Base-by-base conservation (phyloP, 2,329 filamentous ascomycete species). In the Aspergillus glaucus region DNA sequence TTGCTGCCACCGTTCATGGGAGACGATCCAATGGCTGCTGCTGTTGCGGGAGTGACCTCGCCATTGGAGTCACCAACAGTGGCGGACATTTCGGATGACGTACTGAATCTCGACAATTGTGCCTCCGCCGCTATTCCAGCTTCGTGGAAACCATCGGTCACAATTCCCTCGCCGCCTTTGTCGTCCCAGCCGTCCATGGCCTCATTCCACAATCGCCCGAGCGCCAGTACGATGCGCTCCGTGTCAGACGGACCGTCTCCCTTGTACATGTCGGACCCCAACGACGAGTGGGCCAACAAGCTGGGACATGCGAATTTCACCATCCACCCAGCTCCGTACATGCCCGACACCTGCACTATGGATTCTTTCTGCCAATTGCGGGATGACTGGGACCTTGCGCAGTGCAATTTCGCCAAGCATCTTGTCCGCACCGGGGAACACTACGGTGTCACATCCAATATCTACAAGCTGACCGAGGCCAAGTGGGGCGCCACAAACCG, bases 281-380 rank as follows among this genome's bases (percentile, higher is more conserved):
- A 84, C 44, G 89, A 95, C 64, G 82, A 85, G 56, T 96, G 92
- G 92, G 86, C 88, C 1, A 81, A 86, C 62, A 83, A 82, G 49
- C 80, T 97, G 12, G 92, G 92, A 24, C 91, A 97, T 65, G 91
- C 91, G 55, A 95, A 97, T 72, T 96, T 94, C 66, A 91, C 81
- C 59, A 94, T 97, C 58, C 74, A 81, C 19, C 91, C 91, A 0
- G 81, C 85, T 64, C 92, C 91, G 0, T 95, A 95, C 62, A 69
- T 80, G 7, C 85, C 88, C 0, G 78, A 82, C 14, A 63, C 64
- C 2, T 80, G 81, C 53, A 82, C 86, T 55, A 62, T 84, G 8
- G 76, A 79, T 4, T 72, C 76, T 3, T 81, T 83, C 61, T 79
- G 79, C 30, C 79, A 82, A 61, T 76, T 95, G 45, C 82, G 86